These are phyloP conservation scores for Fusarium sp. DNA, from an alignment of 2,329 filamentous ascomycete species.

Conservation along the genomic window DNA sequence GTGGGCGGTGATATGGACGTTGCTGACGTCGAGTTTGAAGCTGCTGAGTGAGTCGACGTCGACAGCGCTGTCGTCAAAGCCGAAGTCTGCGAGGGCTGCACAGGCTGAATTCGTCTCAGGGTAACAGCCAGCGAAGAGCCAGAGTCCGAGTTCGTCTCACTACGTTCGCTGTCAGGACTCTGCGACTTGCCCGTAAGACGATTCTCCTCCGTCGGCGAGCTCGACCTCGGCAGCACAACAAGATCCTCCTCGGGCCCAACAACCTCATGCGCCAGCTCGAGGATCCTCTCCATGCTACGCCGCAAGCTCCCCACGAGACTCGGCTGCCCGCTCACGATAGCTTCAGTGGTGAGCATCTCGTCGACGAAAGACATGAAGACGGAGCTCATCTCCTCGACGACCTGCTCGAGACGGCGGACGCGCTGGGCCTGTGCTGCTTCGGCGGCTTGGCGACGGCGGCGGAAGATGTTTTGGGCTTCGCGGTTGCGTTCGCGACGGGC, in stretches of 20 bases:
- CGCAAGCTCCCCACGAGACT: slow-evolving; percentile 36
- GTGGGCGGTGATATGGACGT: slow-evolving; percentile 6
- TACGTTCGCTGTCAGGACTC: slow-evolving; percentile 21
- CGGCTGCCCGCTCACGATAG: slow-evolving; percentile 36
- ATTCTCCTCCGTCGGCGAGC: slow-evolving; percentile 1
- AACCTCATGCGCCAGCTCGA: slow-evolving; percentile 43
- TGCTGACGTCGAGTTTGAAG: slow-evolving; percentile 1
- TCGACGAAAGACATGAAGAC: slow-evolving; percentile 47
- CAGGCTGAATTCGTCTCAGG: slow-evolving; percentile 8
- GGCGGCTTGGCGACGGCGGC: slow-evolving; percentile 45
- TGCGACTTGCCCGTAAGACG: neutral
- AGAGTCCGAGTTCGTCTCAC: slow-evolving; percentile 21
- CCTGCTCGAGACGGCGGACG: slow-evolving; percentile 44
- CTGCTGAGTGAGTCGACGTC: neutral
- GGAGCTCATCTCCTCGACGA: slow-evolving; percentile 48
- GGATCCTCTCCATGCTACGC: slow-evolving; percentile 38
- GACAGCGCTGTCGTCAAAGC: slow-evolving; percentile 5
- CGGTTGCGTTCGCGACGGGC: slow-evolving; percentile 47
- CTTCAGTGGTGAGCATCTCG: slow-evolving; percentile 46
- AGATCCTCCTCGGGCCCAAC: slow-evolving; percentile 42
- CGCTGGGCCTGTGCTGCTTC: slow-evolving; percentile 45
- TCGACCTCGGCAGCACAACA: slow-evolving; percentile 22
- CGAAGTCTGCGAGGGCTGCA: slow-evolving; percentile 1
- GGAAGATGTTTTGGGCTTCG: slow-evolving; percentile 48
- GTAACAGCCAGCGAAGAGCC: slow-evolving; percentile 10